These are phyloP conservation scores for Blastobotrys terrestris DNA, from an alignment of 805 yeast genomes.

Conservation along the genomic window DNA sequence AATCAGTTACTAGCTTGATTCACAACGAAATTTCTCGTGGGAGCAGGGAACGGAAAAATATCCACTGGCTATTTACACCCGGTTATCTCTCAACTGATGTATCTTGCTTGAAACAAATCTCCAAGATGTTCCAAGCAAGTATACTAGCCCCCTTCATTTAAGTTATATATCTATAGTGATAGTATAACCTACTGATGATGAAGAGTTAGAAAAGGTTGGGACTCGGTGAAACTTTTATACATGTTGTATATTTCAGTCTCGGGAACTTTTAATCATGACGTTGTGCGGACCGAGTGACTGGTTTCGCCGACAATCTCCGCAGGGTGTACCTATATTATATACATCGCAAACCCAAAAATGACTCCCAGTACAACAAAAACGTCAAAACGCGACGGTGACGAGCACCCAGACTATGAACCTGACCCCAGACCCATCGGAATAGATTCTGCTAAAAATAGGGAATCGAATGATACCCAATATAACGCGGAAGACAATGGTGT, in stretches of 20 bases:
- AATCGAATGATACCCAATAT: too few relatives aligned
- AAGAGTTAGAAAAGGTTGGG: constrained; percentile 12
- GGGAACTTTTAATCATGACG: neutral
- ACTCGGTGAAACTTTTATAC: neutral
- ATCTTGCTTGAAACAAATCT: constrained; percentile 12
- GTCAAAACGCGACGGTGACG: too few relatives aligned
- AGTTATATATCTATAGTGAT: constrained; percentile 24
- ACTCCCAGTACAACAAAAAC: too few relatives aligned
- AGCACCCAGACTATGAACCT: too few relatives aligned
- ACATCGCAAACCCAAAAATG: too few relatives aligned
- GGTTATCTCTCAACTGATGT: constrained; percentile 24
- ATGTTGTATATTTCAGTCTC: neutral
- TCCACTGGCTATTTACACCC: constrained; percentile 26
- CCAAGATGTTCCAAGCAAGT: constrained; percentile 15
- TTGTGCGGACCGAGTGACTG: neutral
- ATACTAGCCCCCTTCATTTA: constrained; percentile 19
- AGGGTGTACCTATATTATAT: neutral
- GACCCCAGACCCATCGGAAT: too few relatives aligned
- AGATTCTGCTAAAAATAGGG: too few relatives aligned
- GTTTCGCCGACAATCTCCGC: neutral
- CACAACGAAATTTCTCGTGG: constrained; percentile 28
- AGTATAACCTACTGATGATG: constrained; percentile 27
- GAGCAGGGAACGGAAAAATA: constrained; percentile 36
- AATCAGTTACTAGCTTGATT: constrained; percentile 22
- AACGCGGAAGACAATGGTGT: too few relatives aligned